Base-by-base conservation (phyloP, 805 yeast species). In the Pichia deserticola region DNA sequence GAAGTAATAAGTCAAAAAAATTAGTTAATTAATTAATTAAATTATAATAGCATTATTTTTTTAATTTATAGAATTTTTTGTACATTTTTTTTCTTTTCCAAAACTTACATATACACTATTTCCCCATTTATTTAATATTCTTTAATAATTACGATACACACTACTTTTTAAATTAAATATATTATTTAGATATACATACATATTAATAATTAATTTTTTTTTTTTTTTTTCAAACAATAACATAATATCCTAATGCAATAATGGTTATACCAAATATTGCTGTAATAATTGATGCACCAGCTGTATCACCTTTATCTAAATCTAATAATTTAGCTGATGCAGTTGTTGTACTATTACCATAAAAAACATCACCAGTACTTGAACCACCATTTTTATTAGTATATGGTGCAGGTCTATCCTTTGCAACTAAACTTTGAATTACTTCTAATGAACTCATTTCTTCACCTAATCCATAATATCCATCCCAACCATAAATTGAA, bases 391-490 rank as follows among this genome's bases (percentile, higher is more conserved):
- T 36, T 7, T 33, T 12, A 6, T 56, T 53, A 15, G 83, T 78
- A 48, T 67, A 79, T 27, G 86, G 86, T 9, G 80, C 75, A 4
- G 74, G 75, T 42, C 73, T 66, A 5, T 71, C 59, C 37, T 61
- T 62, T 15, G 74, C 71, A 51, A 80, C 56, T 42, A 79, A 60
- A 47, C 70, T 74, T 54, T 75, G 78, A 42, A 86, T 75, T 2
- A 74, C 75, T 62, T 86, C 93, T 52, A 84, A 69, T 0, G 93
- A 87, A 45, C 76, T 69, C 79, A 86, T 81, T 66, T 86, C 89
- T 66, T 86, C 95, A 56, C 93, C 93, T 30, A 86, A 68, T 30
- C 95, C 93, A 60, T 76, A 86, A 40, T 58, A 53, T 0, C 77
- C 82, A 64, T 86, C 93, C 79, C 84, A 77, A 20, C 79, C 80